Conservation (phyloP, 2,329 filamentous ascomycete genomes). For the Fusarium piperis region DNA sequence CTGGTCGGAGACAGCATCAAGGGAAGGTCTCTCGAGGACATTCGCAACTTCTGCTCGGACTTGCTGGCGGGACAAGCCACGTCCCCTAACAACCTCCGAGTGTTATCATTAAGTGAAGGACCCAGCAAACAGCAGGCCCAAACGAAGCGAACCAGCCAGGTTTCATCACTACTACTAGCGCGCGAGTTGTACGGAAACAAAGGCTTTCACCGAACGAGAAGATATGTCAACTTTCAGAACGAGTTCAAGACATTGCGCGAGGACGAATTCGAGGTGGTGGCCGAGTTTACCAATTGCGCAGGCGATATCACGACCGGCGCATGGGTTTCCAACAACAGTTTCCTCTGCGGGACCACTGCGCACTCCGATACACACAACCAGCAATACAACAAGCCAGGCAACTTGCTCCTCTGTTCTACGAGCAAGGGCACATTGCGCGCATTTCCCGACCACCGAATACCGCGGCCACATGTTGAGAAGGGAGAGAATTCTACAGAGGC, state of each 20-base stretch:
- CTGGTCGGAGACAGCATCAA: constrained; percentile 35
- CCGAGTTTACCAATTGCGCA: constrained; percentile 69
- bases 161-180: constrained; percentile 57
- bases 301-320: constrained; percentile 68
- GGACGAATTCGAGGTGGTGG: constrained; percentile 60
- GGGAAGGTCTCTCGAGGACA: constrained; percentile 41
- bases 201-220: constrained; percentile 53
- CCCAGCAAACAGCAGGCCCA: constrained; percentile 14
- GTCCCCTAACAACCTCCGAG: constrained; percentile 12
- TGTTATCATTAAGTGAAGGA: constrained; percentile 41
- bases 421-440: constrained; percentile 56
- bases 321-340: constrained; percentile 64
- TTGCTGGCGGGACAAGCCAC: constrained; percentile 36
- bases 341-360: constrained; percentile 70
- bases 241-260: constrained; percentile 58
- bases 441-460: constrained; percentile 66
- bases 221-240: constrained; percentile 56
- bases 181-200: constrained; percentile 60
- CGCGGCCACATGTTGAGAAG: constrained; percentile 61
- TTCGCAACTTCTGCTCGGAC: constrained; percentile 47
- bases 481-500: constrained; percentile 65
- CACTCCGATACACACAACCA: constrained; percentile 72
- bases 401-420: constrained; percentile 66
- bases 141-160: constrained; percentile 29
- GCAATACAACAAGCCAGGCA: constrained; percentile 73